These are phyloP conservation scores for Dictyostelium capitatum DNA, from an alignment of 78 protist genomes.

Conservation along the genomic window DNA sequence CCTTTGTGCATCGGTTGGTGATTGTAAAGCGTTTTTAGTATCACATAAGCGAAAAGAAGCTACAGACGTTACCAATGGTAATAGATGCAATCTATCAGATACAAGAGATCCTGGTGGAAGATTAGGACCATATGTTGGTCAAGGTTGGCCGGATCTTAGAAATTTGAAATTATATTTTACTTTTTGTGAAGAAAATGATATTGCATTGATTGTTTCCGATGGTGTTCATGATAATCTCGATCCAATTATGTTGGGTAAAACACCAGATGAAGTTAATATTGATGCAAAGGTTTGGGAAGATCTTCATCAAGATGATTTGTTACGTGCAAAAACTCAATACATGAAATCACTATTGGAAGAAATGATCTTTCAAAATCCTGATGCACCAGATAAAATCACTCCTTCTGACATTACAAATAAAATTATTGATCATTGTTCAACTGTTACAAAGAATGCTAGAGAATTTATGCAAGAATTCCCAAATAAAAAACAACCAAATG, in stretches of 20 bases:
- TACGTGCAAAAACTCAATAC: conserved; percentile 36
- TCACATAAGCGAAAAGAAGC: conserved; percentile 38
- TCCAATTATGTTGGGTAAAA: conserved; percentile 78
- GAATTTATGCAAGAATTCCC: conserved; percentile 76
- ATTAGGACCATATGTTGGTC: conserved; percentile 87
- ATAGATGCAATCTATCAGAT: conserved; percentile 73
- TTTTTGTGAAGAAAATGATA: conserved; percentile 77
- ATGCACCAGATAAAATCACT: neutral
- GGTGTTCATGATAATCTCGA: conserved; percentile 88
- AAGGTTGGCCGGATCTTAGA: conserved; percentile 86
- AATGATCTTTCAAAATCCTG: conserved; percentile 20
- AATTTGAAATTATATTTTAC: conserved; percentile 79
- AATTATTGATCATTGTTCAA: conserved; percentile 65
- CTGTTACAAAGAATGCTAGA: conserved; percentile 41
- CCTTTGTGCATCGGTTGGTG: conserved; percentile 82
- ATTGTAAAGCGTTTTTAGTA: conserved; percentile 85
- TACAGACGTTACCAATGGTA: conserved; percentile 81
- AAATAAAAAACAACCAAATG: conserved; percentile 75
- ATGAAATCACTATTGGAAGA: conserved; percentile 67
- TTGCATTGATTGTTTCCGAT: conserved; percentile 69
- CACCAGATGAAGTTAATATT: conserved; percentile 33
- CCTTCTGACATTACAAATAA: conserved; percentile 66
- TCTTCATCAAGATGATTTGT: conserved; percentile 47
- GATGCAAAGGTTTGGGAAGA: conserved; percentile 64
- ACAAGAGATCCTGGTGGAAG: conserved; percentile 87